Evolutionary conservation across 805 yeast species (phyloP).

Genomic region (Hanseniaspora nectarophila): DNA sequence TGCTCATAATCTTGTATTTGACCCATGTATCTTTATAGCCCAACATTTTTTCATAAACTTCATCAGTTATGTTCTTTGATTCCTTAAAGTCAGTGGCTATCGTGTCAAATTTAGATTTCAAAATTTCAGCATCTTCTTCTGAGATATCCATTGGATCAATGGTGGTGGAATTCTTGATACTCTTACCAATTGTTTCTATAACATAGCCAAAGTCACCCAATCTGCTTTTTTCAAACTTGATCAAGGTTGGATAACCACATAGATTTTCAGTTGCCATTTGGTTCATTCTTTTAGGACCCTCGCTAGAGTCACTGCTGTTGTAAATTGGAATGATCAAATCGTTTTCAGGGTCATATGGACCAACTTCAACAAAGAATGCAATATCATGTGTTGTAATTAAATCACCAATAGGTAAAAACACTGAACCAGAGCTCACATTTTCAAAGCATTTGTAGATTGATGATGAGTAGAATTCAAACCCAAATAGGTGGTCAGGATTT

Average conservation of each 20-base stretch:
- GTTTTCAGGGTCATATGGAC: constrained; percentile 29
- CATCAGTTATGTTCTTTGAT: background rate
- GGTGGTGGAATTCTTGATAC: background rate
- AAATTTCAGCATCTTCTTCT: background rate
- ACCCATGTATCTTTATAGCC: background rate
- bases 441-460: constrained; percentile 63
- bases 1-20: background rate
- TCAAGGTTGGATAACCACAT: constrained; percentile 70
- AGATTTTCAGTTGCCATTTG: constrained; percentile 32
- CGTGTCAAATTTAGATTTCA: background rate
- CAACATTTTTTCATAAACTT: background rate
- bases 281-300: constrained; percentile 9
- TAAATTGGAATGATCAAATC: constrained; percentile 52
- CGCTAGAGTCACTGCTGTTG: constrained; percentile 28
- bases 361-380: constrained; percentile 51
- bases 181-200: background rate
- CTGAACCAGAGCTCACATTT: constrained; percentile 38
- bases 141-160: background rate
- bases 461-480: constrained; percentile 52
- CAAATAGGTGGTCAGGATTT: constrained; percentile 33
- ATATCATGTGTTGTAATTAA: constrained; percentile 52
- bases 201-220: constrained; percentile 3
- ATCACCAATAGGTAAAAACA: constrained; percentile 54
- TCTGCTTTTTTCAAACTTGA: constrained; percentile 28
- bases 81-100: background rate